A percentile compares a stretch with the other conserved stretches of the same genome.
phyloP scores from a whole-genome alignment of 2,329 filamentous ascomycete species.

The Ophiostoma montium region DNA sequence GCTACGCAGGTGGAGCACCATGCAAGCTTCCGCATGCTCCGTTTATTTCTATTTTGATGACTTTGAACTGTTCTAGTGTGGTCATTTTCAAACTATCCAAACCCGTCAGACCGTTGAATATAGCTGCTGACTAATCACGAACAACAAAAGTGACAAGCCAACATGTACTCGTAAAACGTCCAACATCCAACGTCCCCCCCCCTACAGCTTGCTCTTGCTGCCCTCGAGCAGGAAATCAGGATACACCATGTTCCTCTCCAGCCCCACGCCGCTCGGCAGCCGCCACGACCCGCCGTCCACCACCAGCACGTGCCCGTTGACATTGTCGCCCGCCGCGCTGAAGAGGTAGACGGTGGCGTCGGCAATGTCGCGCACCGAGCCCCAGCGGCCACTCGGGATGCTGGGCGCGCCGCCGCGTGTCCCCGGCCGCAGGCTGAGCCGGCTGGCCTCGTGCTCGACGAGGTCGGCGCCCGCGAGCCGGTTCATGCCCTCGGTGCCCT shows the following conservation, averaged over 20 bases:
- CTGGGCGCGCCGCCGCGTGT: slow-evolving; percentile 23
- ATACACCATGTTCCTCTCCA: slow-evolving; percentile 35
- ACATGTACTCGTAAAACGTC: too few relatives aligned
- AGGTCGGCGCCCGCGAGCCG: slow-evolving; percentile 33
- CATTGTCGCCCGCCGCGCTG: slow-evolving; percentile 69
- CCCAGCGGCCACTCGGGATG: slow-evolving; percentile 64
- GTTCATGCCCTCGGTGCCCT: slow-evolving; percentile 67
- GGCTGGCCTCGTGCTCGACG: slow-evolving; percentile 10
- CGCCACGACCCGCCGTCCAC: slow-evolving; percentile 52
- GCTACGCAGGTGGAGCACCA: too few relatives aligned
- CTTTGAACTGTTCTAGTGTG: too few relatives aligned
- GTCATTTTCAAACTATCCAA: too few relatives aligned
- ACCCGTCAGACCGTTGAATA: too few relatives aligned
- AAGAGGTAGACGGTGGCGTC: slow-evolving; percentile 88
- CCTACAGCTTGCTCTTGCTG: slow-evolving; percentile 17
- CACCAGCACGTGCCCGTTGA: slow-evolving; percentile 71
- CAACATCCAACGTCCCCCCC: background rate
- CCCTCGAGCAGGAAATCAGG: slow-evolving; percentile 34
- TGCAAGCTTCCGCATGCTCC: too few relatives aligned
- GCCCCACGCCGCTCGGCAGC: slow-evolving; percentile 33
- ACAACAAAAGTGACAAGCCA: background rate
- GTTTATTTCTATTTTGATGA: too few relatives aligned
- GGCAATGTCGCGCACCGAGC: slow-evolving; percentile 73
- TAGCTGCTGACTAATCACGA: too few relatives aligned
- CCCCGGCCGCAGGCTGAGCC: slow-evolving; percentile 11